A percentile compares a stretch with the other conserved stretches of the same genome.
Evolutionary conservation across 257 asterid genomes (phyloP).

Genomic region (Solanum rostratum): DNA sequence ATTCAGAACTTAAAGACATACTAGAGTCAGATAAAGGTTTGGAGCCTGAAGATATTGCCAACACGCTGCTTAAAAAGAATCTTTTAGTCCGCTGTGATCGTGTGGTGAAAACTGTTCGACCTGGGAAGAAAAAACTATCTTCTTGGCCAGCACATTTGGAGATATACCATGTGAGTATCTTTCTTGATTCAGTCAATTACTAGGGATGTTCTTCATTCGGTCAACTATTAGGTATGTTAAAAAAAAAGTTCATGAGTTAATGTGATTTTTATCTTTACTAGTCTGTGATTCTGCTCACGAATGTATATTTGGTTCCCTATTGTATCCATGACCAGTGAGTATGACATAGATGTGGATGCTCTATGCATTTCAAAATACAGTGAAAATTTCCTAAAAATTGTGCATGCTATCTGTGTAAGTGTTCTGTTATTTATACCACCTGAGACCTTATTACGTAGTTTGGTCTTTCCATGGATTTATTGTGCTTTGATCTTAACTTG

Average conservation of each 20-base stretch:
- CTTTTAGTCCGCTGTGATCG: conserved; percentile 96
- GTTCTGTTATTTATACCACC: not conserved
- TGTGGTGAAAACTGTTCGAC: conserved; percentile 88
- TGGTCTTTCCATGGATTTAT: not conserved
- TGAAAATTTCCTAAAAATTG: not conserved
- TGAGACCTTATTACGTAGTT: not conserved
- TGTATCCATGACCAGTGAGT: not conserved
- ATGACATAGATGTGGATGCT: not conserved
- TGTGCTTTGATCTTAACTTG: not conserved
- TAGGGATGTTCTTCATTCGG: not conserved
- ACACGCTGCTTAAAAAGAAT: conserved; percentile 61
- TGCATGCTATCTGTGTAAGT: not conserved
- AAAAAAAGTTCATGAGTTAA: not conserved
- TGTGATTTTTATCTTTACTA: not conserved
- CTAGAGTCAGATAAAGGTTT: conserved; percentile 63
- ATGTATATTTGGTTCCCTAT: not conserved
- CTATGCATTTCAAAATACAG: not conserved
- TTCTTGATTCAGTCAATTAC: not conserved
- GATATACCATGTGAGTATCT: conserved; percentile 64
- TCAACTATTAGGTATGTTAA: no score
- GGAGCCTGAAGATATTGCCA: conserved; percentile 75
- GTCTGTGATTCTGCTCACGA: not conserved
- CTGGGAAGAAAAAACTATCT: conserved; percentile 87
- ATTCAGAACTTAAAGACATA: conserved; percentile 62
- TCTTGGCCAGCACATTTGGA: conserved; percentile 99